Base-by-base conservation (phyloP, 2,329 filamentous ascomycete genomes). In the Trichoderma koningiopsis region DNA sequence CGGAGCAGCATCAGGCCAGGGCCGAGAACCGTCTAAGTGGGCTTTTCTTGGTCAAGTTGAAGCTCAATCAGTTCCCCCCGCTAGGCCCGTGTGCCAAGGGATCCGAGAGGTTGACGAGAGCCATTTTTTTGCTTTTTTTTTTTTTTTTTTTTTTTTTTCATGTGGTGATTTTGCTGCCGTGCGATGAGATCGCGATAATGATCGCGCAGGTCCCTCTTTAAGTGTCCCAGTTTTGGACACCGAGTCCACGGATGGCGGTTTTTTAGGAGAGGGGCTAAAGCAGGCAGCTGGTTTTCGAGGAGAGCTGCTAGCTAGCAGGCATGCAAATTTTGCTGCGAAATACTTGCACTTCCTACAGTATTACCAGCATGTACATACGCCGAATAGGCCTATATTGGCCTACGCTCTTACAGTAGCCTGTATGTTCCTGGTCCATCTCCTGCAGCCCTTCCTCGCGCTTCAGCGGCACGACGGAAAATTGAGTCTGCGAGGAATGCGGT, bases 401-500 rank as follows among this genome's bases (percentile, higher is more conserved):
- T 43, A 43, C 40, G 40, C 19, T 43, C 19, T n/a, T 35, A 13
- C 33, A 35, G 33, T 43, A 43, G 40, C 40, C n/a, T 43, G 6
- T n/a, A 43, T 40, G 19, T 24, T 7, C 31, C 60, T 64, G 40
- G 24, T 29, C 61, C 19, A 19, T 52, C n/a, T 43, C 24, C 43
- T 10, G 40, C 40, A 43, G 6, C 19, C 22, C 4, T 49, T 56
- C 40, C 19, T 40, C 27, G 27, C 5, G 13, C 52, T 35, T 31
- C 13, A 35, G 14, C n/a, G 35, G 29, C 53, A 52, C 63, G 63
- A 66, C 63, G 63, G 63, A 59, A 66, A 58, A 58, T 66, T 66
- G 63, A 66, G 63, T 59, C 63, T 58, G 55, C 19, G 24, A 47
- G 53, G 40, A 29, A 43, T 49, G 63, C 63, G 63, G 63, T 66